Evolutionary conservation across 805 yeast species (phyloP).

Genomic region (Lipomyces sp.): DNA sequence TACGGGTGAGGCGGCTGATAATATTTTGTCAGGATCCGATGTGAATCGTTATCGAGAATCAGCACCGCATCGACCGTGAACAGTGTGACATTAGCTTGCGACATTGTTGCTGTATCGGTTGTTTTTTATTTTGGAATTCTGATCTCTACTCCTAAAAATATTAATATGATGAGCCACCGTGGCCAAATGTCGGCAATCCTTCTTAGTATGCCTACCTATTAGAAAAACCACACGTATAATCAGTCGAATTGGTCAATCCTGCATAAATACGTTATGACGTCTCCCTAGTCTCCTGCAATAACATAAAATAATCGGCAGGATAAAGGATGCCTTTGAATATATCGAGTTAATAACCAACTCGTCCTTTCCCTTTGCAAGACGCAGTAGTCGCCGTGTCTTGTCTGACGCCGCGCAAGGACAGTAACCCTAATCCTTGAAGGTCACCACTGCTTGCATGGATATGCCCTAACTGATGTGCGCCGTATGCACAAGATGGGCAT

Average conservation of each 20-base stretch:
- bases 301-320: neutral
- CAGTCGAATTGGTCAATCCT: neutral
- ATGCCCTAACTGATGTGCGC: no score
- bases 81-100: constrained; percentile 47
- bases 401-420: no score
- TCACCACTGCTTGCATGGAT: no score
- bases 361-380: no score
- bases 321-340: neutral
- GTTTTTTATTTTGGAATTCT: neutral
- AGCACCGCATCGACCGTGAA: constrained; percentile 82
- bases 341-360: no score
- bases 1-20: constrained; percentile 65
- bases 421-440: no score
- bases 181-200: neutral
- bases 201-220: neutral
- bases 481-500: no score
- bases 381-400: no score
- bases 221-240: neutral
- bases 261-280: neutral
- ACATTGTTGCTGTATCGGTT: constrained; percentile 11
- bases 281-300: neutral
- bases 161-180: neutral
- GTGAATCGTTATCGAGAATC: constrained; percentile 80
- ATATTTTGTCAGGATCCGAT: constrained; percentile 82
- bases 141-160: neutral